Percentiles rank a stretch among this genome's conserved stretches.
These are phyloP conservation scores for Pseudogymnoascus sp. DNA, from an alignment of 2,329 filamentous ascomycete genomes.

Conservation along the genomic window DNA sequence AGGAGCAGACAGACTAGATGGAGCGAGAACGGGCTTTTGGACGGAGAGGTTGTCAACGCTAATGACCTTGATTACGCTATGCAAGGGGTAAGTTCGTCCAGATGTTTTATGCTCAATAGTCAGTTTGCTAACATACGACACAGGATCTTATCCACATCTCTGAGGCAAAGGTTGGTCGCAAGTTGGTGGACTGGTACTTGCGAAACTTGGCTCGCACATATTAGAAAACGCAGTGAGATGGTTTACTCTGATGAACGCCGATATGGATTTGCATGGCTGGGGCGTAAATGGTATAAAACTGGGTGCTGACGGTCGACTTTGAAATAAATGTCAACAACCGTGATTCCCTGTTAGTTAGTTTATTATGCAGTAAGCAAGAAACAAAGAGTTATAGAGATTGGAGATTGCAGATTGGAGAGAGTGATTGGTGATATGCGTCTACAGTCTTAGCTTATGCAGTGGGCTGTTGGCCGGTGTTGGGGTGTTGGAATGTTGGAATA, in stretches of 20 bases:
- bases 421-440: slow-evolving; percentile 2
- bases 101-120: background rate
- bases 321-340: slow-evolving; percentile 6
- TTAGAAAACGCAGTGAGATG: slow-evolving; percentile 36
- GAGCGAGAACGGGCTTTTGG: slow-evolving; percentile 80
- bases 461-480: background rate
- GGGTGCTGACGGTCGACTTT: slow-evolving; percentile 8
- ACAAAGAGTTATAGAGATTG: slow-evolving; percentile 4
- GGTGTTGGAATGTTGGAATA: background rate
- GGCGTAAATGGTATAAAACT: slow-evolving; percentile 10
- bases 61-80: slow-evolving; percentile 96
- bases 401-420: background rate
- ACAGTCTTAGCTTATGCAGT: background rate
- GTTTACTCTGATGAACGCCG: slow-evolving; percentile 6
- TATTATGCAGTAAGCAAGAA: slow-evolving; percentile 9
- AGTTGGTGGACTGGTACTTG: slow-evolving; percentile 98
- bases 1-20: slow-evolving; percentile 93
- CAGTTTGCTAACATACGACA: slow-evolving; percentile 17
- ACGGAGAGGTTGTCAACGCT: slow-evolving; percentile 86
- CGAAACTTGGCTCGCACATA: slow-evolving; percentile 94
- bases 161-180: slow-evolving; percentile 94
- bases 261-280: slow-evolving; percentile 10
- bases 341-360: slow-evolving; percentile 9
- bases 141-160: slow-evolving; percentile 97
- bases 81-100: slow-evolving; percentile 65